These are phyloP conservation scores for Ogataea nakhonphanomensis DNA, from an alignment of 805 yeast genomes.

Conservation along the genomic window DNA sequence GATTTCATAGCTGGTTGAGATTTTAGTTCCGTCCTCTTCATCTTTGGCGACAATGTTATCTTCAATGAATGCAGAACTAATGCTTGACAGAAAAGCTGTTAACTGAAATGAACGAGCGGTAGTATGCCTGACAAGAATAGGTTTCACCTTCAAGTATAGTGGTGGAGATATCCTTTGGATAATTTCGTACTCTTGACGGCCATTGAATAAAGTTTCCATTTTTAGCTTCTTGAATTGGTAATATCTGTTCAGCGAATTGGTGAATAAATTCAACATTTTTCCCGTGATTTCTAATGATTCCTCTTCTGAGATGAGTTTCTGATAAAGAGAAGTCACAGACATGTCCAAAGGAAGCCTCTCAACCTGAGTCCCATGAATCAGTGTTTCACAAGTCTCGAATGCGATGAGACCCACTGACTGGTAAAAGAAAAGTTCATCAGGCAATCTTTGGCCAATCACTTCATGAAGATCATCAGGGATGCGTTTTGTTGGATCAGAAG, in stretches of 20 bases:
- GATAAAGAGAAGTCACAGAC: slow-evolving; percentile 53
- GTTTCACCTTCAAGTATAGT: slow-evolving; percentile 39
- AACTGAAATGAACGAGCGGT: slow-evolving; percentile 33
- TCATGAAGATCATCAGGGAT: slow-evolving; percentile 81
- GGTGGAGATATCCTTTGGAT: slow-evolving; percentile 56
- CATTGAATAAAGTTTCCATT: slow-evolving; percentile 37
- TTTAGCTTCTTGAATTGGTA: slow-evolving; percentile 70
- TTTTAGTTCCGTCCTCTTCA: slow-evolving; percentile 28
- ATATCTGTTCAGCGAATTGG: slow-evolving; percentile 76
- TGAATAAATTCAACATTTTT: slow-evolving; percentile 60
- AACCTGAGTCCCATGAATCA: slow-evolving; percentile 58
- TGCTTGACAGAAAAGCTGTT: slow-evolving; percentile 30
- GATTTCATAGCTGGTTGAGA: slow-evolving; percentile 48
- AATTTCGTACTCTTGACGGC: slow-evolving; percentile 33
- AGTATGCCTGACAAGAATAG: slow-evolving; percentile 31
- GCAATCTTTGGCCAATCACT: slow-evolving; percentile 77
- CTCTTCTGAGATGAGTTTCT: slow-evolving; percentile 45
- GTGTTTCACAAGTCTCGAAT: slow-evolving; percentile 59
- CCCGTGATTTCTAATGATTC: slow-evolving; percentile 51
- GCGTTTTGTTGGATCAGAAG: slow-evolving; percentile 25
- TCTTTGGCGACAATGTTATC: slow-evolving; percentile 17
- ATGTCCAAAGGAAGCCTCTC: slow-evolving; percentile 69
- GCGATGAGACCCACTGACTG: slow-evolving; percentile 72
- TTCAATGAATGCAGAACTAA: slow-evolving; percentile 31
- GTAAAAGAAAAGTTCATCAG: slow-evolving; percentile 82